Evolutionary conservation across 257 asterid species (phyloP), one percentile per base, ranked within the genome.

Genomic region (Rauvolfia tetraphylla): DNA sequence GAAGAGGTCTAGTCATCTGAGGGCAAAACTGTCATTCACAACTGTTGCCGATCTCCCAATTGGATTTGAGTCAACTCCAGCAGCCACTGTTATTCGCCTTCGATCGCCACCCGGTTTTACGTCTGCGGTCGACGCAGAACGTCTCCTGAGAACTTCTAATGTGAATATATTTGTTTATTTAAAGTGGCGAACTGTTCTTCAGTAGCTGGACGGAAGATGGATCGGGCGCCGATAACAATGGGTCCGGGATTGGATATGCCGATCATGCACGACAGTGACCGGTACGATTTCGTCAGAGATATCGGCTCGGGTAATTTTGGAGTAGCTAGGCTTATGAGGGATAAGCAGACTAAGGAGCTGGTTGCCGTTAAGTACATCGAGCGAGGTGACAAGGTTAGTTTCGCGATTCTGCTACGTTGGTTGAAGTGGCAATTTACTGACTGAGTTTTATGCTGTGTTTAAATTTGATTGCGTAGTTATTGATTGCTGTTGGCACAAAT

Each of bases 181-280:
- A 3, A 71, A 17, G 61, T 25, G n/a, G 7, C 11, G 14, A 12
- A 71, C 42, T 27, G 41, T 14, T 46, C 39, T 27, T 13, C 59
- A 46, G 14, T 71, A 48, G 29, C 29, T 72, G 27, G 49, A 33
- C 31, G 63, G 75, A 9, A 82, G 74, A 92, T 92, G 96, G 91
- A 92, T 90, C 96, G 97, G 79, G 82, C 85, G 29, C 80, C 81
- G 80, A 22, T 85, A 33, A 73, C 84, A 3, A 76, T 44, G 39
- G 92, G 90, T 71, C 91, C 92, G 82, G 88, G 85, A 29, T 85
- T 90, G 91, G 96, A 90, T 77, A 82, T 92, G 92, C 96, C 96
- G 92, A 92, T 90, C 91, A 90, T 92, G 96, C 97, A 92, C 89
- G 95, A 90, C 58, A 90, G 95, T 68, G 96, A 90, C 84, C 91